These are phyloP conservation scores for Hirschfeldia incana DNA, from an alignment of 345 rosid genomes.

Conservation along the genomic window DNA sequence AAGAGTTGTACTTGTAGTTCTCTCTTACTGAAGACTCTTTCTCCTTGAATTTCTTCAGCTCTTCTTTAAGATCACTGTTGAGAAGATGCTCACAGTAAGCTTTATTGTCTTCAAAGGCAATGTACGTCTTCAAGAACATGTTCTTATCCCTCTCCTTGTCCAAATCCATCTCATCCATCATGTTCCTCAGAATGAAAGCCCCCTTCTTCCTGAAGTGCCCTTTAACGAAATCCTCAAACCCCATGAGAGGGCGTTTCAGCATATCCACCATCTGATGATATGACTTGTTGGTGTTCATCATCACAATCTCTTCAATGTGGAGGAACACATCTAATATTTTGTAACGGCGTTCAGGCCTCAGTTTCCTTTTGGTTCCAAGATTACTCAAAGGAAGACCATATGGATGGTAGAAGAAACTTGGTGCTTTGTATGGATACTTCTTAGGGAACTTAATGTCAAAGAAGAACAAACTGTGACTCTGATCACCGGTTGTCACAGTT, in stretches of 20 bases:
- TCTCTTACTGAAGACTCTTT: constrained; percentile 12
- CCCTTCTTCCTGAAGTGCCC: constrained; percentile 33
- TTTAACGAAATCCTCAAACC: constrained; percentile 32
- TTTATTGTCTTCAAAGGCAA: constrained; percentile 28
- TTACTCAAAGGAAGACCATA: constrained; percentile 29
- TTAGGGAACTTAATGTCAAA: constrained; percentile 33
- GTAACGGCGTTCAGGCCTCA: constrained; percentile 9
- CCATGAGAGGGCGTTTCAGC: constrained; percentile 8
- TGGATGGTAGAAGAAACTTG: constrained; percentile 24
- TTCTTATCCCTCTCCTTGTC: constrained; percentile 21
- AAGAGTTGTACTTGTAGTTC: not conserved
- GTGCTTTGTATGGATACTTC: constrained; percentile 25
- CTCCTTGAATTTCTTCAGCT: constrained; percentile 15
- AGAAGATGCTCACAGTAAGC: constrained; percentile 34
- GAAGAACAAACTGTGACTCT: constrained; percentile 27
- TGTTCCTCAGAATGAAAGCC: constrained; percentile 18
- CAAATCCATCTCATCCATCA: constrained; percentile 29
- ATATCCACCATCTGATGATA: constrained; percentile 31
- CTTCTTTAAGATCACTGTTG: constrained; percentile 22
- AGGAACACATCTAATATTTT: constrained; percentile 27
- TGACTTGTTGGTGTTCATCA: constrained; percentile 30
- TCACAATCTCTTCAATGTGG: constrained; percentile 34
- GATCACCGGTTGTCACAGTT: constrained; percentile 5
- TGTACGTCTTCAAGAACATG: constrained; percentile 32
- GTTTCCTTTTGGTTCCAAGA: not conserved